Conservation (phyloP, 345 rosid species). For the Syzygium oleosum region DNA sequence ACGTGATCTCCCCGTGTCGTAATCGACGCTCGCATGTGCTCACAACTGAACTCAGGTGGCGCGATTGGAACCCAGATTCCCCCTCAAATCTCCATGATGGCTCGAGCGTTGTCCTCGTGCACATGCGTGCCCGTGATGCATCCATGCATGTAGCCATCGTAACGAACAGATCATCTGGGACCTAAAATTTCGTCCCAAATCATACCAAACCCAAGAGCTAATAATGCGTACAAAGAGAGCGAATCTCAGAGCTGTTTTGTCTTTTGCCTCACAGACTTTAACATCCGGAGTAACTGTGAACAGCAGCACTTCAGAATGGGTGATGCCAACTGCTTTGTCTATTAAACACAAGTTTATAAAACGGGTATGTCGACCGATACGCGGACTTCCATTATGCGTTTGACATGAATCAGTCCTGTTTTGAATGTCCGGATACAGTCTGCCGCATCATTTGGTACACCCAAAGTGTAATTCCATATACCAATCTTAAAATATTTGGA, state of each 20-base stretch:
- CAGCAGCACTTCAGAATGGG: not conserved
- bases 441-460: not conserved
- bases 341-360: not conserved
- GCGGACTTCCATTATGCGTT: not conserved
- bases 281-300: not conserved
- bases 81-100: not conserved
- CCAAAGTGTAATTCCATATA: not conserved
- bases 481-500: not conserved
- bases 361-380: not conserved
- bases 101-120: not conserved
- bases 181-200: not conserved
- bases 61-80: not conserved
- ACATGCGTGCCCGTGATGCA: not conserved
- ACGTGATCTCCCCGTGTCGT: not conserved
- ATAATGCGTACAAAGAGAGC: not conserved
- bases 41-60: not conserved
- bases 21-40: not conserved
- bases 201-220: not conserved
- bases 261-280: not conserved
- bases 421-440: not conserved
- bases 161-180: not conserved
- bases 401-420: rapidly evolving
- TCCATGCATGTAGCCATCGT: not conserved
- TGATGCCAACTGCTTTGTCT: not conserved
- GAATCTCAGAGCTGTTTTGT: not conserved